phyloP scores from a whole-genome alignment of 441 rosid species.

The Cnidoscolus chayamansa region DNA sequence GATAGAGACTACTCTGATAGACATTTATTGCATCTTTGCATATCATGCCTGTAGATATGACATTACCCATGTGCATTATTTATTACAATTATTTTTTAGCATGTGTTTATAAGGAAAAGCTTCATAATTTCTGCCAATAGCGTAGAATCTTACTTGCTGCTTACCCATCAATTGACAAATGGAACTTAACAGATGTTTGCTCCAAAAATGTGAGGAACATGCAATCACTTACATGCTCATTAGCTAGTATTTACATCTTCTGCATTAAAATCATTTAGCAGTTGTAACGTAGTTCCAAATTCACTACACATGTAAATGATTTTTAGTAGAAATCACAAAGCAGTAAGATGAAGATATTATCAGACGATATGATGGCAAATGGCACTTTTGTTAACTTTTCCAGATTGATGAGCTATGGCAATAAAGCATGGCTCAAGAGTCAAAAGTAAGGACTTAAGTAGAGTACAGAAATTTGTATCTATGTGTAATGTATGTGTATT shows the following conservation, averaged over 20 bases:
- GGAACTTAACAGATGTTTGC: constrained; percentile 6
- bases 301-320: background rate
- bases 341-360: constrained; percentile 1
- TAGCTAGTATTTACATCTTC: constrained; percentile 11
- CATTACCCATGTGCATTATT: constrained; percentile 42
- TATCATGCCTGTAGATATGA: constrained; percentile 10
- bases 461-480: background rate
- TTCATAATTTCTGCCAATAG: constrained; percentile 1
- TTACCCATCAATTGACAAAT: background rate
- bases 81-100: constrained; percentile 22
- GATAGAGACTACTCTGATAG: constrained; percentile 23
- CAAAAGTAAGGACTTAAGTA: constrained; percentile 9
- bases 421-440: background rate
- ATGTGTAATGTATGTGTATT: background rate
- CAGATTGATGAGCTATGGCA: constrained; percentile 1
- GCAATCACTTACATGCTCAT: background rate
- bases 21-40: constrained; percentile 30
- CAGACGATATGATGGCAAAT: constrained; percentile 6
- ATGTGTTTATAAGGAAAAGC: constrained; percentile 11
- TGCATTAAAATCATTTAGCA: background rate
- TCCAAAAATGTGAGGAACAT: constrained; percentile 9
- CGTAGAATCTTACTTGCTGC: constrained; percentile 21
- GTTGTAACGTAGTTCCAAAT: background rate
- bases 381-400: constrained; percentile 13
- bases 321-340: background rate